These are phyloP conservation scores for Arabidopsis arenosa DNA, from an alignment of 345 rosid genomes.

Conservation along the genomic window DNA sequence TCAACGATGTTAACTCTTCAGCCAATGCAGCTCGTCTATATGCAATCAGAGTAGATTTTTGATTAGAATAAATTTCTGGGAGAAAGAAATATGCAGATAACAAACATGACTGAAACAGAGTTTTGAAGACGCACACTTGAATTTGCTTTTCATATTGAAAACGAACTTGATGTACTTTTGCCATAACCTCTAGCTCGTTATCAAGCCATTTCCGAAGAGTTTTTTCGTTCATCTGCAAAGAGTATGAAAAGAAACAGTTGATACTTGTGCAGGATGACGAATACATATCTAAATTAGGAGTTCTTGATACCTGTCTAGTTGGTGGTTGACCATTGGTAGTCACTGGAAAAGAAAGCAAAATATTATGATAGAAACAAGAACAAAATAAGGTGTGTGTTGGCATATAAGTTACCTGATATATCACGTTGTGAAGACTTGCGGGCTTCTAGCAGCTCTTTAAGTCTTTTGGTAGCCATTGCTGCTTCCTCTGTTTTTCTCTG, in stretches of 20 bases:
- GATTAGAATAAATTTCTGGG: neutral
- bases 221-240: conserved; percentile 63
- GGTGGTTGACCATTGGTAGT: conserved; percentile 55
- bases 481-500: conserved; percentile 93
- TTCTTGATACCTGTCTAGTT: conserved; percentile 54
- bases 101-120: conserved; percentile 31
- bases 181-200: conserved; percentile 77
- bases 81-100: conserved; percentile 17
- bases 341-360: conserved; percentile 46
- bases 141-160: conserved; percentile 70
- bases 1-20: conserved; percentile 68
- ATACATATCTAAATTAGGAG: neutral
- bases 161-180: conserved; percentile 77
- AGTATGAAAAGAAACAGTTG: conserved; percentile 11
- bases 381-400: neutral
- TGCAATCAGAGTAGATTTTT: conserved; percentile 23
- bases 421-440: conserved; percentile 66
- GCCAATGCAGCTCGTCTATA: conserved; percentile 66
- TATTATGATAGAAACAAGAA: conserved; percentile 32
- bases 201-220: conserved; percentile 73
- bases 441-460: conserved; percentile 78
- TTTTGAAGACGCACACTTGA: conserved; percentile 64
- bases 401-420: conserved; percentile 43
- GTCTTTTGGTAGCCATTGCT: conserved; percentile 78
- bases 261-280: conserved; percentile 2